A percentile compares a stretch with the other conserved stretches of the same genome.
These are phyloP conservation scores for Tanacetum coccineum DNA, from an alignment of 129 eudicot species.

Conservation along the genomic window DNA sequence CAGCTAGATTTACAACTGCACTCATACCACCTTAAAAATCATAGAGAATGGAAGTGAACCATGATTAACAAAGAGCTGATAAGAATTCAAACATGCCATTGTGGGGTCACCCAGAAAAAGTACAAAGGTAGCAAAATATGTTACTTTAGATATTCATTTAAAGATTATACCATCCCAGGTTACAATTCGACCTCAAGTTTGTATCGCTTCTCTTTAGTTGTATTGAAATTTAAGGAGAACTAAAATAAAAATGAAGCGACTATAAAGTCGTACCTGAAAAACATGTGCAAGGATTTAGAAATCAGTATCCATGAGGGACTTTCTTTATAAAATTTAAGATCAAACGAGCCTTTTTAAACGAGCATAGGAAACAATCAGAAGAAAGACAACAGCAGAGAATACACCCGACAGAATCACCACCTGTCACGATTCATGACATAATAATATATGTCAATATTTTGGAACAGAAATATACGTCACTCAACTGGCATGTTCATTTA, in stretches of 20 bases:
- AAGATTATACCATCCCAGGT: slow-evolving; percentile 11
- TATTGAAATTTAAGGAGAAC: slow-evolving; percentile 6
- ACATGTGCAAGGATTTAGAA: slow-evolving; percentile 22
- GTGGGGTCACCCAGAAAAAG: not conserved
- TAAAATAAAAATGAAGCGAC: slow-evolving; percentile 13
- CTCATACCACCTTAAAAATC: not conserved
- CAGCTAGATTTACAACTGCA: not conserved
- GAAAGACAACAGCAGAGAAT: slow-evolving; percentile 36
- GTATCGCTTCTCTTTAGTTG: slow-evolving; percentile 28
- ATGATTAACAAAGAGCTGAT: not conserved
- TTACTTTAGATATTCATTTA: slow-evolving; percentile 5
- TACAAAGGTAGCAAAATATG: not conserved
- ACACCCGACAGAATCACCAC: slow-evolving; percentile 51
- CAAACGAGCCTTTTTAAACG: slow-evolving; percentile 84
- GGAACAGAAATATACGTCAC: not conserved
- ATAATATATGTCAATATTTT: not conserved
- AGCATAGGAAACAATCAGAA: slow-evolving; percentile 58
- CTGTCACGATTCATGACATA: slow-evolving; percentile 31
- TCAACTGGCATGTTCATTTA: not conserved
- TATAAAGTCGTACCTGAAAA: slow-evolving; percentile 21
- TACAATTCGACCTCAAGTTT: slow-evolving; percentile 29
- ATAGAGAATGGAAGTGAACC: not conserved
- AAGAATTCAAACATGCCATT: not conserved
- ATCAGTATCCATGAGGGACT: slow-evolving; percentile 12
- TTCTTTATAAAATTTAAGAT: slow-evolving; percentile 34